These are phyloP conservation scores for Lachnum nothofagi DNA, from an alignment of 2,329 filamentous ascomycete genomes.

Conservation along the genomic window DNA sequence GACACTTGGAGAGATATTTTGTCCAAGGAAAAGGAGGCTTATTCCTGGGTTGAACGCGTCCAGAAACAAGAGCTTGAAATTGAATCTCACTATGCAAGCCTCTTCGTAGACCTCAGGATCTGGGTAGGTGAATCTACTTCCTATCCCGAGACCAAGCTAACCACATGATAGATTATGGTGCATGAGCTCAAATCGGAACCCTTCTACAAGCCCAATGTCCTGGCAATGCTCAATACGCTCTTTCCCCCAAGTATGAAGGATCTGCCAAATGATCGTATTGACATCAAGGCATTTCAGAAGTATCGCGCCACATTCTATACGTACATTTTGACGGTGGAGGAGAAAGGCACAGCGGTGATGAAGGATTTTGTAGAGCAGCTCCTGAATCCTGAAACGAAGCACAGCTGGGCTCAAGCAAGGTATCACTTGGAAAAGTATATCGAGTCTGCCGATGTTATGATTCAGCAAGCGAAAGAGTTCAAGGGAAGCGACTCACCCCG, in stretches of 20 bases:
- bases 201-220: slow-evolving; percentile 22
- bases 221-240: slow-evolving; percentile 31
- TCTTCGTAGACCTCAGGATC: slow-evolving; percentile 26
- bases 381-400: slow-evolving; percentile 12
- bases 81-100: slow-evolving; percentile 19
- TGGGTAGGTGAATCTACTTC: slow-evolving; percentile 23
- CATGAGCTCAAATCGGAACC: slow-evolving; percentile 16
- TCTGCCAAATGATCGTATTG: slow-evolving; percentile 21
- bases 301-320: slow-evolving; percentile 25
- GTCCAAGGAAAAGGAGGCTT: slow-evolving; percentile 15
- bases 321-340: slow-evolving; percentile 19
- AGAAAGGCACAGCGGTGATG: slow-evolving; percentile 11
- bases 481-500: not conserved
- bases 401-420: slow-evolving; percentile 20
- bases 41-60: slow-evolving; percentile 23
- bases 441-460: slow-evolving; percentile 23
- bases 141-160: slow-evolving; percentile 2
- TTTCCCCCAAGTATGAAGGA: slow-evolving; percentile 26
- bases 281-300: slow-evolving; percentile 14
- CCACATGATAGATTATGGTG: slow-evolving; percentile 23
- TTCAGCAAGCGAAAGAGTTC: slow-evolving; percentile 19
- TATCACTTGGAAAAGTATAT: slow-evolving; percentile 20
- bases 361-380: slow-evolving; percentile 17
- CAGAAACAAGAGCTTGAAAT: slow-evolving; percentile 21
- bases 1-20: slow-evolving; percentile 24